Evolutionary conservation across 768 basidiomycete genomes (phyloP).

Genomic region (Serendipita vermifera): DNA sequence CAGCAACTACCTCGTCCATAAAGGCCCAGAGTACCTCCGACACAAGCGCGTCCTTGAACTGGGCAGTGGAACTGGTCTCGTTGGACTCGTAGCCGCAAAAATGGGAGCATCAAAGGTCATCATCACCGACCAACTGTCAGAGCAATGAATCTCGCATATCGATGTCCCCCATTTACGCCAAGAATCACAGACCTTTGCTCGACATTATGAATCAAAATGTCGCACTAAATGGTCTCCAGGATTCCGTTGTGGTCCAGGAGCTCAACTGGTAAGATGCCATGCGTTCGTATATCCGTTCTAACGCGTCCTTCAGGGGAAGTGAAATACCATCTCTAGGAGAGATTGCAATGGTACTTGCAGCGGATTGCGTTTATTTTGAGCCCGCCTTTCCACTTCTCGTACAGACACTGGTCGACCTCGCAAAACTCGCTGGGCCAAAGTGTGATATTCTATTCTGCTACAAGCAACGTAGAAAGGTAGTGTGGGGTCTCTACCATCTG

Average conservation of each 20-base stretch:
- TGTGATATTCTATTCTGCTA: conserved; percentile 82
- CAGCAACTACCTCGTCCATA: conserved; percentile 55
- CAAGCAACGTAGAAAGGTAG: conserved; percentile 82
- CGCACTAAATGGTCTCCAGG: conserved; percentile 43
- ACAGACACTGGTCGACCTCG: conserved; percentile 56
- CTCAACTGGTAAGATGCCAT: conserved; percentile 57
- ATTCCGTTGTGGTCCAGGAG: conserved; percentile 47
- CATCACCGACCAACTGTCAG: conserved; percentile 87
- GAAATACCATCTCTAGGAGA: conserved; percentile 35
- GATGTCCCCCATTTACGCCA: conserved; percentile 11
- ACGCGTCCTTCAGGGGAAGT: conserved; percentile 43
- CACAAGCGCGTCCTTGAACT: conserved; percentile 62
- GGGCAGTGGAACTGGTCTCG: conserved; percentile 84
- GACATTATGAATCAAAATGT: conserved; percentile 71
- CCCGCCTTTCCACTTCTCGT: conserved; percentile 83
- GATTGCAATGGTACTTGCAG: conserved; percentile 68
- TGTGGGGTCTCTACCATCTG: conserved; percentile 7
- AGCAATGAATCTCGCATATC: neutral
- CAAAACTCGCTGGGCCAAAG: conserved; percentile 26
- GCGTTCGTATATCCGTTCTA: conserved; percentile 7
- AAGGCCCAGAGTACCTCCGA: conserved; percentile 36
- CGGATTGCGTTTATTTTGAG: conserved; percentile 94
- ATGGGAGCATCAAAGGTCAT: conserved; percentile 50
- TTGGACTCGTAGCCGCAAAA: conserved; percentile 69
- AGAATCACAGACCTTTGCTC: conserved; percentile 47